A percentile compares a stretch with the other conserved stretches of the same genome.
These are phyloP conservation scores for Alternaria burnsii DNA, from an alignment of 2,329 filamentous ascomycete genomes.

Conservation along the genomic window DNA sequence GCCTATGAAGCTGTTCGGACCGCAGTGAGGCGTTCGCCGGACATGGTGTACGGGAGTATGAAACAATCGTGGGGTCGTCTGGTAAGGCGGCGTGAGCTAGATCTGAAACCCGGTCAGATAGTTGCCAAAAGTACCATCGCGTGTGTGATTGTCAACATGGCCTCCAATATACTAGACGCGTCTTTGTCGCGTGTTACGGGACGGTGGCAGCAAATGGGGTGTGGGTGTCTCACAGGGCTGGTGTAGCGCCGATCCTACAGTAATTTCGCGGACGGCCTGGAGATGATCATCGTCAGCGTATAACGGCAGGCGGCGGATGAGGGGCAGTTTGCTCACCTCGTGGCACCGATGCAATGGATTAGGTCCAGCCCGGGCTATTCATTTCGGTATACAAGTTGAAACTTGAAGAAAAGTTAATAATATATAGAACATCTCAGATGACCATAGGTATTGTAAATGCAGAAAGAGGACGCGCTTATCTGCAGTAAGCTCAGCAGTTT, in stretches of 20 bases:
- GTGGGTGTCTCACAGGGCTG: conserved; percentile 21
- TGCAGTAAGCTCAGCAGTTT: neutral
- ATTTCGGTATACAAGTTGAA: neutral
- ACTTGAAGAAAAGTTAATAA: neutral
- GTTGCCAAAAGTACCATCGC: neutral
- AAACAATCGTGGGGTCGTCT: conserved; percentile 4
- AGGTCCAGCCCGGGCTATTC: neutral
- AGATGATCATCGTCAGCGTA: conserved; percentile 24
- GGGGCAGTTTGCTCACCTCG: conserved; percentile 12
- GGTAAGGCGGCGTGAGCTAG: neutral
- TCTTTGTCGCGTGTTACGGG: conserved; percentile 19
- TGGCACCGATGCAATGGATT: conserved; percentile 6
- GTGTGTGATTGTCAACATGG: conserved; percentile 13
- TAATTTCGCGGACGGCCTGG: conserved; percentile 31
- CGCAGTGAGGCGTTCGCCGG: neutral
- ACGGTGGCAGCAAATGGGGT: conserved; percentile 16
- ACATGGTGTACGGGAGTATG: conserved; percentile 3
- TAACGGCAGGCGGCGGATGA: conserved; percentile 7
- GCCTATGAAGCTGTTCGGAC: neutral
- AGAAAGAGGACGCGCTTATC: neutral
- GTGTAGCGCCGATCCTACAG: conserved; percentile 28
- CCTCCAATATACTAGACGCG: conserved; percentile 9
- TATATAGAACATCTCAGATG: neutral
- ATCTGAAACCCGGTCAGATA: neutral
- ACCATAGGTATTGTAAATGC: neutral